Evolutionary conservation across 495 filamentous ascomycete genomes (phyloP), one percentile per base, ranked within the genome.

Genomic region (Lepraria neglecta): DNA sequence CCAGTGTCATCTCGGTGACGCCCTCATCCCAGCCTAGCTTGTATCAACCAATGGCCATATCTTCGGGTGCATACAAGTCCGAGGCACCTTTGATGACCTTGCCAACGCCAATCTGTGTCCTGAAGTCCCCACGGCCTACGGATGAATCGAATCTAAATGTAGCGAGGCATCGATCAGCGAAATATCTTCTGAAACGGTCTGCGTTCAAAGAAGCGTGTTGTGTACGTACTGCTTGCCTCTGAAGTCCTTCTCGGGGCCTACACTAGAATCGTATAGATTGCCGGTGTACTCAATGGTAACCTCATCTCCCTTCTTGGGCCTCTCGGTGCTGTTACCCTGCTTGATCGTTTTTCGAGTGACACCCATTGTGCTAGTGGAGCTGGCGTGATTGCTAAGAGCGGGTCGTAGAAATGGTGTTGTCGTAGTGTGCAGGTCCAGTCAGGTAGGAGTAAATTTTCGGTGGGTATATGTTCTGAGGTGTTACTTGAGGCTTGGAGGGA

Each of bases 261-360:
- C 74, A 58, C 63, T 71, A 31, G 74, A 69, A 64, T 92, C 87
- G 75, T 87, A 87, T 48, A 95, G 78, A 74, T 82, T 91, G 64
- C 90, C 90, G 24, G 86, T 90, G 77, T 94, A 95, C 73, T 88
- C 85, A 66, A 95, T 91, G 65, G 80, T 81, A 67, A 95, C 87
- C 17, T 69, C 77, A 70, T 91, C 83, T 27, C 87, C 86, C 17
- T 71, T 69, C 65, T 73, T 66, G 48, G 90, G 88, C 68, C 73
- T 79, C 46, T 80, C 70, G 17, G 74, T 76, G 60, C 74, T 76
- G 67, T 86, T 79, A 59, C 85, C 85, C 14, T 69, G 43, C 17
- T 57, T 59, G 51, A 83, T 66, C 50, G 72, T 58, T 52, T 73
- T 61, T 64, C 75, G 82, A 17, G 65, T 66, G 69, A 87, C 82